Conservation (phyloP, 202 grass and related monocot genomes). For the Setaria italica region DNA sequence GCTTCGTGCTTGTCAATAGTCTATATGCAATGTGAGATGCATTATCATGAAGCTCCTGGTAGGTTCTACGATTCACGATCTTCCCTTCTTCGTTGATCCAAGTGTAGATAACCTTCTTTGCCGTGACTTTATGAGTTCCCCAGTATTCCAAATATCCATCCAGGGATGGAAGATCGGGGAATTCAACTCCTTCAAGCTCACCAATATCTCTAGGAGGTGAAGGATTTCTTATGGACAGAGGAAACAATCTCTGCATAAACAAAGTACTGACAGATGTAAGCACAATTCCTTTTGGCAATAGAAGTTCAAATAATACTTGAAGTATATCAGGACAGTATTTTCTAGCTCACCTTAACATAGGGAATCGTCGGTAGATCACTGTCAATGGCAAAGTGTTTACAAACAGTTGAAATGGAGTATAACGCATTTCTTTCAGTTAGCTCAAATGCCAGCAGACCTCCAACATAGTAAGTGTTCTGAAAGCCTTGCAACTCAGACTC, state of each 20-base stretch:
- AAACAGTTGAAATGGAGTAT: slow-evolving; percentile 64
- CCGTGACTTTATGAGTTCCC: slow-evolving; percentile 62
- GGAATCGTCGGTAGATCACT: slow-evolving; percentile 52
- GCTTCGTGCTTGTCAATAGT: slow-evolving; percentile 63
- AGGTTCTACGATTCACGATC: slow-evolving; percentile 67
- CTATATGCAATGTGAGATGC: slow-evolving; percentile 65
- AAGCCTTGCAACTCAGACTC: slow-evolving; percentile 76
- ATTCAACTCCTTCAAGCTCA: slow-evolving; percentile 71
- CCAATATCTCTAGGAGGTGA: slow-evolving; percentile 62
- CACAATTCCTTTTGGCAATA: background rate
- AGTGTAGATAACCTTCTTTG: slow-evolving; percentile 58
- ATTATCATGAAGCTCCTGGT: slow-evolving; percentile 67
- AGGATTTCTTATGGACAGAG: slow-evolving; percentile 51
- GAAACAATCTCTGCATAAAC: slow-evolving; percentile 72
- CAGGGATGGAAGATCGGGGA: slow-evolving; percentile 60
- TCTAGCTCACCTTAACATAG: slow-evolving; percentile 68
- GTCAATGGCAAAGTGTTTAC: slow-evolving; percentile 64
- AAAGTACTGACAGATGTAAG: slow-evolving; percentile 41
- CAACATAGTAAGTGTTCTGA: slow-evolving; percentile 82
- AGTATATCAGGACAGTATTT: background rate
- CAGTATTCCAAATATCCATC: slow-evolving; percentile 74
- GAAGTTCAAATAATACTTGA: slow-evolving; percentile 1
- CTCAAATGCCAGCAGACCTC: slow-evolving; percentile 80
- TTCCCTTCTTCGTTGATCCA: slow-evolving; percentile 81
- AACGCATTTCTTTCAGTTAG: slow-evolving; percentile 74